Evolutionary conservation across 2,329 filamentous ascomycete species (phyloP), one percentile per base, ranked within the genome.

Genomic region (Cercospora brassicicola): DNA sequence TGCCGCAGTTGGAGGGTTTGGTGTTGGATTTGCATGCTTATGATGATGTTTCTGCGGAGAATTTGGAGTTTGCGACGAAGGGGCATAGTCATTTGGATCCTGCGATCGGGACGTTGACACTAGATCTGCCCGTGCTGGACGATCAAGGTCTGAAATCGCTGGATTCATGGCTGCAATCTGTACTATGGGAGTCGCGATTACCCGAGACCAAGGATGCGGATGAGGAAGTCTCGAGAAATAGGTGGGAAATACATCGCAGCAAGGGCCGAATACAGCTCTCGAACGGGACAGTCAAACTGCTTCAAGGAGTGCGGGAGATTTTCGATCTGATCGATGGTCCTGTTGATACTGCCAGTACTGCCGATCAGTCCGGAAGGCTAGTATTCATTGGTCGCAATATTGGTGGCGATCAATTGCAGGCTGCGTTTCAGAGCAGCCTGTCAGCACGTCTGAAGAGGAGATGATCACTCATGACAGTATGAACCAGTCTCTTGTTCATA

Each of bases 21-120:
- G 79, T 99, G 4, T 84, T 99, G 7, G 94, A 98, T 79, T 83
- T 99, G 31, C 92, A 97, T 77, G 94, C 95, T 0, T 99, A 99
- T 78, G 92, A 97, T 74, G 87, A 90, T 69, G 90, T 97, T 33
- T 87, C 89, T 33, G 87, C 87, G 15, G 78, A 78, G 15, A 79
- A 80, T 66, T 81, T 96, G 31, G 90, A 93, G 67, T 90, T 91
- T 65, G 85, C 86, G 8, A 84, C 82, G 45, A 93, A 93, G 78
- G 93, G 93, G 0, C 93, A 97, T 77, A 96, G 92, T 74, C 93
- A 97, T 81, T 84, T 98, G 10, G 95, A 99, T 80, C 89, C 93
- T 30, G 91, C 91, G 1, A 97, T 98, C 67, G 91, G 93, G 6
- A 98, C 95, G 0, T 83, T 93, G 5, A 89, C 91, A 0, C 85